Base-by-base conservation (phyloP, 2,329 filamentous ascomycete species). In the Ophiocordyceps australis region DNA sequence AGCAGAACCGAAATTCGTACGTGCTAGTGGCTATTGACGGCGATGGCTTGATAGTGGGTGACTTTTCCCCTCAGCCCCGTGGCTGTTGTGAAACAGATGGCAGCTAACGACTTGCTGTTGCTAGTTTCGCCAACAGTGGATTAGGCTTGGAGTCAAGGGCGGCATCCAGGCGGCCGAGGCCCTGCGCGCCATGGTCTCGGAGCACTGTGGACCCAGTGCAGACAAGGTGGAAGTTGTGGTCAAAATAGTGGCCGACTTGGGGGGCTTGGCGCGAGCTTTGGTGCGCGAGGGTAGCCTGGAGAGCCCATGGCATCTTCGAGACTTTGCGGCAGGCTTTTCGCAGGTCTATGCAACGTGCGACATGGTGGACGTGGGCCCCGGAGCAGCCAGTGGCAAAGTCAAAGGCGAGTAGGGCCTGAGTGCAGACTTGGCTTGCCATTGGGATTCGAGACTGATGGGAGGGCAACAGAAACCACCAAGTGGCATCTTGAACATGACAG, bases 21-120 rank as follows among this genome's bases (percentile, higher is more conserved):
- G 53, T 73, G 38, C 45, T 66, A 34, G 57, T 72, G 20, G 41
- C 74, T 35, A 62, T 76, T 36, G 71, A 75, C 41, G 71, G 69
- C 20, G 62, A 76, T 42, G 65, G 66, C 23, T 54, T 73, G 30
- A 50, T 73, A 43, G 69, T 74, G 37, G 28, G 40, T 38, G 26
- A 14, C 14, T 20, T 26, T 22, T 29, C 22, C 27, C 14, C 25
- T 20, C 17, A 15, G 23, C 14, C 14, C 3, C 14, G 9, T 5
- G 22, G 19, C 18, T 2, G 4, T 28, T 5, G 2, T 4, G n/a
- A n/a, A n/a, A n/a, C n/a, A n/a, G n/a, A n/a, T 20, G 1, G 15
- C 16, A 5, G 27, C 26, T 26, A 29, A 26, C 29, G 31, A 29
- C 29, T 23, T 32, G 27, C 20, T 22, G 7, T 26, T 15, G 9